Evolutionary conservation across 108 stramenopile species (phyloP).

Genomic region (Chaetoceros tenuissimus): DNA sequence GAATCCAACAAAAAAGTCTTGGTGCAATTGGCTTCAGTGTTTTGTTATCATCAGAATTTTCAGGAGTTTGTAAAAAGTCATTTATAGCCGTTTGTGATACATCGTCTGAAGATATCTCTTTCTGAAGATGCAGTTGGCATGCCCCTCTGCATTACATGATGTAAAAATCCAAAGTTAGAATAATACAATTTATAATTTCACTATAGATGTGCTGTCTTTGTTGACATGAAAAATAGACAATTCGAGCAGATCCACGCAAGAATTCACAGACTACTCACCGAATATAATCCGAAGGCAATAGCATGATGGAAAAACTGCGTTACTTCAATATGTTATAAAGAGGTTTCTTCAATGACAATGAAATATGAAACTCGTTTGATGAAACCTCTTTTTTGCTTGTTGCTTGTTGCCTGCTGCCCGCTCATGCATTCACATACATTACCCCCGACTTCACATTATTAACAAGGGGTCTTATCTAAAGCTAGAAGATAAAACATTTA

Average conservation of each 20-base stretch:
- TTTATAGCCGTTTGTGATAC: not conserved
- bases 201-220: not conserved
- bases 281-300: not conserved
- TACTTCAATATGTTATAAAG: too few species aligned
- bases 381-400: too few species aligned
- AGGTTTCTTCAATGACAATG: too few species aligned
- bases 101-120: not conserved
- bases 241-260: not conserved
- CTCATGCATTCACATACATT: too few species aligned
- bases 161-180: too few species aligned
- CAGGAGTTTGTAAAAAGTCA: not conserved
- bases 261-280: not conserved
- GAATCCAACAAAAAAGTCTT: not conserved
- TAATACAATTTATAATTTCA: not conserved
- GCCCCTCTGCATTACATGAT: not conserved
- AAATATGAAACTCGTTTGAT: too few species aligned
- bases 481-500: too few species aligned
- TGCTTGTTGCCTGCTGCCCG: too few species aligned
- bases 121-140: not conserved
- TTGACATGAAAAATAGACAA: not conserved
- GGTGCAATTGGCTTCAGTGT: not conserved
- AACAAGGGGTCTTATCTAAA: too few species aligned
- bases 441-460: too few species aligned
- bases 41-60: not conserved
- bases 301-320: not conserved